Conservation (phyloP, 352 stramenopile genomes). For the Phytophthora pisi region DNA sequence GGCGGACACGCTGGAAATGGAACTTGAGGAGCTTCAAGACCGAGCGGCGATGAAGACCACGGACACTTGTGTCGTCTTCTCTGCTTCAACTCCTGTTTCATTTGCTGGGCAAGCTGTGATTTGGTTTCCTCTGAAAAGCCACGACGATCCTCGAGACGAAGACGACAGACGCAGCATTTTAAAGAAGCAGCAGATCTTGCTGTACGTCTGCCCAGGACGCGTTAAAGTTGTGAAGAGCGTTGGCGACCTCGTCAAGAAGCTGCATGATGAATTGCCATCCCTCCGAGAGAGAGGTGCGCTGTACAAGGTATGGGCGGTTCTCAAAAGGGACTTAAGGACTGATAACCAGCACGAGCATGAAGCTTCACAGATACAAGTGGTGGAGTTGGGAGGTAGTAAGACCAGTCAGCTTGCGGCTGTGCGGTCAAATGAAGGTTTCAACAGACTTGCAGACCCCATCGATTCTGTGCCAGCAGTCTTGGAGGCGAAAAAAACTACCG, state of each 20-base stretch:
- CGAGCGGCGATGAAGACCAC: conserved; percentile 24
- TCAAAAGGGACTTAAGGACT: conserved; percentile 2
- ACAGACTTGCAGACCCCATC: not conserved
- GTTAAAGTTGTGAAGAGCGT: conserved; percentile 74
- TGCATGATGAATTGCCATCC: conserved; percentile 53
- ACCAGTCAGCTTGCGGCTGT: too few relatives aligned
- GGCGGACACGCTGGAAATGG: conserved; percentile 60
- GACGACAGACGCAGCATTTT: not conserved
- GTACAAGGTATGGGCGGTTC: conserved; percentile 54
- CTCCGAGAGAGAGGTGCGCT: conserved; percentile 24
- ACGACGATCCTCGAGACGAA: not conserved
- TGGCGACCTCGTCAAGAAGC: conserved; percentile 50
- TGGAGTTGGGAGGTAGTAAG: not conserved
- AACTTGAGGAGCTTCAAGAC: conserved; percentile 58
- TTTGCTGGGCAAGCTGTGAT: conserved; percentile 42
- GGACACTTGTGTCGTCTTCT: conserved; percentile 52
- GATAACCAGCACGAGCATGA: conserved; percentile 25
- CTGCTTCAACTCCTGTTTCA: not conserved
- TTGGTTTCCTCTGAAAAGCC: conserved; percentile 40
- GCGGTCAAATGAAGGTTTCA: not conserved
- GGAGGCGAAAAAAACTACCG: not conserved
- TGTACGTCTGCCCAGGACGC: conserved; percentile 68
- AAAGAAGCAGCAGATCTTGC: conserved; percentile 42
- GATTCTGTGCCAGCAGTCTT: not conserved
- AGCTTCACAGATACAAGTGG: not conserved